Conservation (phyloP, 768 basidiomycete genomes). For the Xanthoconium purpureum region DNA sequence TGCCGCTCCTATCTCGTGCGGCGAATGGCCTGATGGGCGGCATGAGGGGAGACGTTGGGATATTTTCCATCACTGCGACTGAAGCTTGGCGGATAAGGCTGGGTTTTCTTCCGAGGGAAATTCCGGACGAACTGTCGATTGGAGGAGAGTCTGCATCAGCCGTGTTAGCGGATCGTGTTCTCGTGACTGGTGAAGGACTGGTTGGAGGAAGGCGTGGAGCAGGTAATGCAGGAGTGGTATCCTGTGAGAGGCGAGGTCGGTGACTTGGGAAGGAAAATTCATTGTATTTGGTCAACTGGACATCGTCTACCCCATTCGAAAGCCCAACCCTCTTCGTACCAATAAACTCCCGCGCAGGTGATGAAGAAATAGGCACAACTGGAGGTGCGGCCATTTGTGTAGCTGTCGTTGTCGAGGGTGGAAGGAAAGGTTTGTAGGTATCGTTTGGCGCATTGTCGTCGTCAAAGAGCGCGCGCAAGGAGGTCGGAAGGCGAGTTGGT, state of each 20-base stretch:
- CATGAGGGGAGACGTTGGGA: constrained; percentile 35
- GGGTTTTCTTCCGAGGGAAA: constrained; percentile 30
- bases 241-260: constrained; percentile 57
- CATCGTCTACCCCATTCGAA: constrained; percentile 38
- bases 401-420: constrained; percentile 23
- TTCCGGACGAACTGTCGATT: constrained; percentile 7
- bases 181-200: constrained; percentile 32
- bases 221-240: constrained; percentile 37
- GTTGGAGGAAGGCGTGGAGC: constrained; percentile 25
- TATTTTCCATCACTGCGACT: constrained; percentile 53
- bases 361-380: constrained; percentile 29
- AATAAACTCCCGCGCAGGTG: constrained; percentile 36
- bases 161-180: constrained; percentile 35
- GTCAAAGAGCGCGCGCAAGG: constrained; percentile 77
- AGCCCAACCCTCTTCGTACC: constrained; percentile 31
- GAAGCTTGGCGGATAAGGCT: constrained; percentile 50
- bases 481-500: constrained; percentile 64
- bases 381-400: constrained; percentile 28
- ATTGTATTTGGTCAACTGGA: constrained; percentile 43
- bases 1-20: constrained; percentile 48
- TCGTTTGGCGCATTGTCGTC: constrained; percentile 44
- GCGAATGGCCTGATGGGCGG: constrained; percentile 48
- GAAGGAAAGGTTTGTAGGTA: constrained; percentile 41
- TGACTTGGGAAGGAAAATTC: constrained; percentile 57
- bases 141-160: constrained; percentile 20